These are phyloP conservation scores for Acacia acuminata DNA, from an alignment of 306 rosid species.

Conservation along the genomic window DNA sequence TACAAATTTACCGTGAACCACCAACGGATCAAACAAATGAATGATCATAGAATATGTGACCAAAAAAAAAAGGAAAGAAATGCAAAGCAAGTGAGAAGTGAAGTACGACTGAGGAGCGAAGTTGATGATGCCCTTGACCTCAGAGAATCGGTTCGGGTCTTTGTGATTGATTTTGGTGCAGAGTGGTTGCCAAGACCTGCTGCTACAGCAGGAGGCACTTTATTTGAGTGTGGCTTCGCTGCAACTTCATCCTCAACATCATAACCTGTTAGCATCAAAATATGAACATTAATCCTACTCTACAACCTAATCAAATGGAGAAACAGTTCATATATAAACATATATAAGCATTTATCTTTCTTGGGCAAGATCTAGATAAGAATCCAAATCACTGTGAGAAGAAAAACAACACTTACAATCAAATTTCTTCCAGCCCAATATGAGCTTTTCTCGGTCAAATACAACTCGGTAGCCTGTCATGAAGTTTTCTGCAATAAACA, in stretches of 20 bases:
- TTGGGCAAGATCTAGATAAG: not conserved
- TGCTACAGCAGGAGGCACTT: constrained; percentile 72
- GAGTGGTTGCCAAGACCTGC: constrained; percentile 65
- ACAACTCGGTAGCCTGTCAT: constrained; percentile 89
- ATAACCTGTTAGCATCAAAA: constrained; percentile 58
- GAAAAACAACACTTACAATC: constrained; percentile 44
- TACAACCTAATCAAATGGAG: constrained; percentile 13
- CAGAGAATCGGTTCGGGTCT: constrained; percentile 36
- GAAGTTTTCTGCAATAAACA: constrained; percentile 76
- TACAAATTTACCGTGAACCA: not conserved
- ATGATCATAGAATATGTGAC: constrained; percentile 34
- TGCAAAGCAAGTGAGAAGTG: constrained; percentile 42
- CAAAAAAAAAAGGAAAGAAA: constrained; percentile 38
- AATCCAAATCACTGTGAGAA: constrained; percentile 1
- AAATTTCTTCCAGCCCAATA: constrained; percentile 87
- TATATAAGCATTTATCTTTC: too few relatives aligned
- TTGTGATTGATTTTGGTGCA: constrained; percentile 42
- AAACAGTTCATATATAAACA: not conserved
- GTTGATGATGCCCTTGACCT: constrained; percentile 54
- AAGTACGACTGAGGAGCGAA: constrained; percentile 30
- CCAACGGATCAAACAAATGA: constrained; percentile 27
- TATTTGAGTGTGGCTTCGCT: constrained; percentile 44
- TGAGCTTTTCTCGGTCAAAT: constrained; percentile 80
- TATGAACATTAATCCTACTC: not conserved
- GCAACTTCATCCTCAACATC: constrained; percentile 62